Base-by-base conservation (phyloP, 352 stramenopile genomes). In the Phytophthora constricta region DNA sequence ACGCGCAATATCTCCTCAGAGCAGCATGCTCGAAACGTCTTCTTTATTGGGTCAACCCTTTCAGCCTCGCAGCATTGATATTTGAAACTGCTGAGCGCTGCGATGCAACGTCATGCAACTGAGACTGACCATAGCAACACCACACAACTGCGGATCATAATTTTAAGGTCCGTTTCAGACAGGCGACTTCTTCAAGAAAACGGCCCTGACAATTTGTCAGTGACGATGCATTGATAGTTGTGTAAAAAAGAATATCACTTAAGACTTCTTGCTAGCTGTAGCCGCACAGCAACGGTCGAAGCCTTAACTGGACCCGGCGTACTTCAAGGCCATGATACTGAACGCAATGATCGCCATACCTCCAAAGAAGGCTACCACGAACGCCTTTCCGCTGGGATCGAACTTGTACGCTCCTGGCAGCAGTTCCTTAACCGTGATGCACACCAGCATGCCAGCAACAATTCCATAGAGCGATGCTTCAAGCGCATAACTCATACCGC, bases 381-480 rank as follows among this genome's bases (percentile, higher is more conserved):
- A 95, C 60, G 91, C 76, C 47, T 87, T 96, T 68, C 95, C 89
- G 43, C 88, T 79, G 10, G 87, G 86, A 62, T 97, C 91, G 64
- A 97, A 97, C 53, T 80, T 80, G 82, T 97, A 90, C 4, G 92
- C 92, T 7, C 92, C 97, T 13, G 93, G 92, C 28, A 98, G 69
- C 17, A 99, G 68, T 67, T 99, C 96, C 58, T 96, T 92, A 54
- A 91, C 70, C 16, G 85, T 91, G 72, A 99, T 98, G 47, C 90
- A 90, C 14, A 98, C 83, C 80, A 88, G 96, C 85, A 98, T 98
- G 42, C 96, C 97, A 19, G 86, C 82, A 13, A 98, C 93, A 1
- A 98, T 20, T 13, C 82, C 91, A 80, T 98, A 99, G 8, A 99
- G 72, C 1, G 93, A 77, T 0, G 76, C 97, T 31, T 90, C 76